phyloP scores from a whole-genome alignment of 352 stramenopile genomes.

The Thalassiosira exigua region DNA sequence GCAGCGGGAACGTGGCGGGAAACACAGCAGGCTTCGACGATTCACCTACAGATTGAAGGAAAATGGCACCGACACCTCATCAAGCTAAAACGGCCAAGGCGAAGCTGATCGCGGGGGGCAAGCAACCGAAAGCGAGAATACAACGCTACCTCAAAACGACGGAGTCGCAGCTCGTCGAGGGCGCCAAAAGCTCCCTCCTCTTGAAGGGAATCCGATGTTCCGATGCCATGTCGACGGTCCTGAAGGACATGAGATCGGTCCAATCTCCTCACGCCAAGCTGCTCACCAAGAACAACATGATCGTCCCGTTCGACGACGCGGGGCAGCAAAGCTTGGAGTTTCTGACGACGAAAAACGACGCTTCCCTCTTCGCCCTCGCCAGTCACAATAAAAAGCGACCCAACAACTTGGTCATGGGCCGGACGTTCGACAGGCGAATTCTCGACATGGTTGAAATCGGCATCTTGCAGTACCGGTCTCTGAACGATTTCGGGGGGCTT shows the following conservation, averaged over 20 bases:
- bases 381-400: slow-evolving; percentile 98
- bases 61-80: slow-evolving; percentile 80
- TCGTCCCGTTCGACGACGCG: slow-evolving; percentile 80
- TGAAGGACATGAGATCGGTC: slow-evolving; percentile 82
- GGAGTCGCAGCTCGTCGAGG: slow-evolving; percentile 77
- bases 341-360: slow-evolving; percentile 95
- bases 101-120: slow-evolving; percentile 74
- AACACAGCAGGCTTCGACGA: too few species aligned
- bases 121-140: slow-evolving; percentile 81
- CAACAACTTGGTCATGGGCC: slow-evolving; percentile 97
- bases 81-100: slow-evolving; percentile 73
- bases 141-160: slow-evolving; percentile 81
- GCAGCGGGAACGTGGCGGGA: too few species aligned
- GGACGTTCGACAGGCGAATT: slow-evolving; percentile 97
- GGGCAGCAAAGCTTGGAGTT: slow-evolving; percentile 83
- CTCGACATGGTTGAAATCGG: slow-evolving; percentile 98
- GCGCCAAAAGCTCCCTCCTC: slow-evolving; percentile 72
- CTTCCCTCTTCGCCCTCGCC: slow-evolving; percentile 94
- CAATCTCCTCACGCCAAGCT: slow-evolving; percentile 81
- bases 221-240: slow-evolving; percentile 78
- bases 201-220: slow-evolving; percentile 84
- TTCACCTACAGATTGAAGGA: too few species aligned
- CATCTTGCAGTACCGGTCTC: slow-evolving; percentile 93
- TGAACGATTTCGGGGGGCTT: slow-evolving; percentile 89
- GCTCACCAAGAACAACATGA: slow-evolving; percentile 85